Conservation (phyloP, 2,329 filamentous ascomycete genomes). For the Dothiorella sarmentorum region DNA sequence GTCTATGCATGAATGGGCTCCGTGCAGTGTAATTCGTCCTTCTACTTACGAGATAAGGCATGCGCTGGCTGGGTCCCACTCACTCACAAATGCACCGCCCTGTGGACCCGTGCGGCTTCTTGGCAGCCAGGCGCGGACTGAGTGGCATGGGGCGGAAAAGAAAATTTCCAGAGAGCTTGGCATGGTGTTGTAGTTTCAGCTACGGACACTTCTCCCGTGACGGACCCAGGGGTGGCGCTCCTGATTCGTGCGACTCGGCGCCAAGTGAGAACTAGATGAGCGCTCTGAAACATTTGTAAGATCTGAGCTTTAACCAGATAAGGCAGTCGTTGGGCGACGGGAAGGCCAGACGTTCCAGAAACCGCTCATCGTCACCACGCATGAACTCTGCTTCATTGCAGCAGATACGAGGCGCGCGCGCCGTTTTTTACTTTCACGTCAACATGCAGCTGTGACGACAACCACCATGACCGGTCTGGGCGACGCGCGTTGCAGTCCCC, state of each 20-base stretch:
- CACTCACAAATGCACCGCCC: background rate
- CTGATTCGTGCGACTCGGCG: background rate
- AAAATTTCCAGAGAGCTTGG: background rate
- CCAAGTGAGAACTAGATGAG: background rate
- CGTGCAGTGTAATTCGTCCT: too few species aligned
- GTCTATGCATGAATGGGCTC: background rate
- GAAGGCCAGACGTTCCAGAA: background rate
- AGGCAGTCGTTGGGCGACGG: background rate
- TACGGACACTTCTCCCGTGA: background rate
- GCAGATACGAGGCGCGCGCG: background rate
- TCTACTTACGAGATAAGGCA: too few species aligned
- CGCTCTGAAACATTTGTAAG: constrained; percentile 6
- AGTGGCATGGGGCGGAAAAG: background rate
- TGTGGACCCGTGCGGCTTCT: background rate
- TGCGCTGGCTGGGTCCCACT: too few species aligned
- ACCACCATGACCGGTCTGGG: too few species aligned
- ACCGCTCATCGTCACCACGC: background rate
- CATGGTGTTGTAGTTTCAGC: constrained; percentile 12
- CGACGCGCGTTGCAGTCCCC: too few species aligned
- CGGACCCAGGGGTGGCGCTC: background rate
- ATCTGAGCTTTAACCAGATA: background rate
- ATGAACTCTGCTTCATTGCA: background rate
- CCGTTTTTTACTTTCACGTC: background rate
- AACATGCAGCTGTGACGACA: background rate
- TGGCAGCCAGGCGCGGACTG: background rate